A percentile compares a stretch with the other conserved stretches of the same genome.
phyloP scores from a whole-genome alignment of 2,329 filamentous ascomycete genomes.

The Fusarium heterosporum region DNA sequence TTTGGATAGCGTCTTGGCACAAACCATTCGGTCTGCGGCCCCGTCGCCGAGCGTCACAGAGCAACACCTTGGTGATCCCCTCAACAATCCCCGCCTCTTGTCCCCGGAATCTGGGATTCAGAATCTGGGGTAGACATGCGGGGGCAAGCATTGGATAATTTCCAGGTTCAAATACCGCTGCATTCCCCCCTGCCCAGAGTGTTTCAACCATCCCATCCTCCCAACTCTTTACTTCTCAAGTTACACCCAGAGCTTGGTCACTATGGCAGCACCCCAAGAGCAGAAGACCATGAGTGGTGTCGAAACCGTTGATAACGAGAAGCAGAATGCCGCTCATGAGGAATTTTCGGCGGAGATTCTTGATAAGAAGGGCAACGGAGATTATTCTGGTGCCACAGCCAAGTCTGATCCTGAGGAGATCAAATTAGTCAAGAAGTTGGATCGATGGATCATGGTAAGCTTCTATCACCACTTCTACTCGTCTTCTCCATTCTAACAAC shows the following conservation, averaged over 20 bases:
- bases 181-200: not conserved
- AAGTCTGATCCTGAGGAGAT: slow-evolving; percentile 42
- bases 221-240: not conserved
- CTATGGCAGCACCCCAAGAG: slow-evolving; percentile 20
- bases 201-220: not conserved
- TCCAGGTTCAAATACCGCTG: slow-evolving; percentile 34
- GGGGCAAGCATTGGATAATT: slow-evolving; percentile 5
- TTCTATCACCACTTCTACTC: too few relatives aligned
- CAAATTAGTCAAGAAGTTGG: slow-evolving; percentile 36
- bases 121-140: slow-evolving; percentile 38
- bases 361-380: slow-evolving; percentile 34
- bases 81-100: slow-evolving; percentile 22
- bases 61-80: slow-evolving; percentile 25
- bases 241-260: not conserved
- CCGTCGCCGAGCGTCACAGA: slow-evolving; percentile 29
- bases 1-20: slow-evolving; percentile 23
- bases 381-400: slow-evolving; percentile 37
- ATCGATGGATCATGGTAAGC: slow-evolving; percentile 38
- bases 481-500: not conserved
- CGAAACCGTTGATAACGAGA: slow-evolving; percentile 33
- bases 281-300: slow-evolving; percentile 14
- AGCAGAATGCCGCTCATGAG: slow-evolving; percentile 35
- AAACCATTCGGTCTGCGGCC: slow-evolving; percentile 24
- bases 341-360: slow-evolving; percentile 36
- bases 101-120: slow-evolving; percentile 25